Percentiles rank a stretch among this genome's conserved stretches.
phyloP scores from a whole-genome alignment of 805 yeast species.

The Ogataea glucozyma region DNA sequence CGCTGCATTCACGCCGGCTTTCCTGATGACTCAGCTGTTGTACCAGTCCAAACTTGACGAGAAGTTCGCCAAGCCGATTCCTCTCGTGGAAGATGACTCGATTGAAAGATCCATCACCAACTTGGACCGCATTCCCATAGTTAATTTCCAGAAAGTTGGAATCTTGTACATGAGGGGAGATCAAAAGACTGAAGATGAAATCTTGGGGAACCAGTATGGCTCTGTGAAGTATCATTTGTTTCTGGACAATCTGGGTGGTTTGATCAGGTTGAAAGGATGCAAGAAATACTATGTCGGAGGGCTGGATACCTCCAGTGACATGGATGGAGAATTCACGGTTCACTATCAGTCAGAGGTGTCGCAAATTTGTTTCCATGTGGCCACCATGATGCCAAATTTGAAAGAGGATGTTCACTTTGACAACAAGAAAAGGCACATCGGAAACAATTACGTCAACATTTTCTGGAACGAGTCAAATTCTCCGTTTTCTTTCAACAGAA shows the following conservation, averaged over 20 bases:
- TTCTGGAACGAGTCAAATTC: slow-evolving; percentile 75
- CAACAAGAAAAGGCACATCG: slow-evolving; percentile 79
- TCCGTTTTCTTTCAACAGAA: slow-evolving; percentile 65
- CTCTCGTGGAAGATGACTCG: slow-evolving; percentile 33
- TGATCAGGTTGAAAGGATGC: slow-evolving; percentile 58
- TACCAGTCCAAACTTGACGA: slow-evolving; percentile 13
- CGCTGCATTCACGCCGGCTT: slow-evolving; percentile 24
- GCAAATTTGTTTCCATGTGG: slow-evolving; percentile 75
- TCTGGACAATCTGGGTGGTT: slow-evolving; percentile 55
- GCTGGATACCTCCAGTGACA: slow-evolving; percentile 64
- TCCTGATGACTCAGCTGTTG: slow-evolving; percentile 22
- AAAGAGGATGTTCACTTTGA: slow-evolving; percentile 44
- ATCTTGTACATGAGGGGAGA: slow-evolving; percentile 70
- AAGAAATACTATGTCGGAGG: slow-evolving; percentile 70
- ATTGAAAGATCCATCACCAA: slow-evolving; percentile 55
- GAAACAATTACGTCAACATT: slow-evolving; percentile 79
- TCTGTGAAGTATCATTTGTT: slow-evolving; percentile 63
- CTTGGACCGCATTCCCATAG: slow-evolving; percentile 75
- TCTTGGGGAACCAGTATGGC: slow-evolving; percentile 64
- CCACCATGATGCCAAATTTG: slow-evolving; percentile 74
- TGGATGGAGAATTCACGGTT: slow-evolving; percentile 75
- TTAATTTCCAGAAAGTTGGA: slow-evolving; percentile 78
- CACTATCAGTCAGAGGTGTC: slow-evolving; percentile 71
- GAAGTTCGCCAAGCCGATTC: slow-evolving; percentile 19
- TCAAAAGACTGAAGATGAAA: slow-evolving; percentile 63